phyloP scores from a whole-genome alignment of 305 asterid species.

The Striga hermonthica region DNA sequence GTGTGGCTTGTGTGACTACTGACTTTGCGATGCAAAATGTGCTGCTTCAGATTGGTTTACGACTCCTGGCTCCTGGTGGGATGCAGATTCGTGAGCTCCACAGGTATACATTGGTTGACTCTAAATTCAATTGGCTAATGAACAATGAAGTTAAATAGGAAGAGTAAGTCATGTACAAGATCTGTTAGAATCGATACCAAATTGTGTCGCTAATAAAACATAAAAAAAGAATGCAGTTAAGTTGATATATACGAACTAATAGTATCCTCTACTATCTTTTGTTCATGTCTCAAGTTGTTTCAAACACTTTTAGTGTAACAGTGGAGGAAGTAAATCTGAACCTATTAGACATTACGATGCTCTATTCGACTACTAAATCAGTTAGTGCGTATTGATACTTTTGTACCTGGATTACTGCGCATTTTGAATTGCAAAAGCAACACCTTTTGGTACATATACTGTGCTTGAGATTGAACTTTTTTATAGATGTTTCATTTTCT shows the following conservation, averaged over 20 bases:
- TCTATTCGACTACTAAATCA: neutral
- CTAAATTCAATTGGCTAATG: constrained; percentile 10
- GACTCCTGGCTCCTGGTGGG: constrained; percentile 97
- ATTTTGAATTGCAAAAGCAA: neutral
- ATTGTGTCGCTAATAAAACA: neutral
- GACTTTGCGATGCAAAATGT: constrained; percentile 99
- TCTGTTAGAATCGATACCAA: neutral
- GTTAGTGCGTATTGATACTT: neutral
- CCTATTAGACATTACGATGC: neutral
- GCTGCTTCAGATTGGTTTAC: constrained; percentile 91
- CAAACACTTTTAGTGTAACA: neutral
- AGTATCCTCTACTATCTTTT: neutral
- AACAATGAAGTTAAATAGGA: neutral
- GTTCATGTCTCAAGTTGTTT: neutral
- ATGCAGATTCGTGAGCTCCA: constrained; percentile 96
- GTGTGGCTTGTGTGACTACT: constrained; percentile 85
- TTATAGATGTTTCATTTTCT: neutral
- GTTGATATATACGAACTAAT: too few relatives aligned
- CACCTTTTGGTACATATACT: neutral
- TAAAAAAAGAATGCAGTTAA: neutral
- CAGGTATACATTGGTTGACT: constrained; percentile 44
- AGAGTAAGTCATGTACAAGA: neutral
- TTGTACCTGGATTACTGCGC: too few relatives aligned
- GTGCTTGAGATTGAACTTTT: too few relatives aligned
- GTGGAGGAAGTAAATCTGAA: neutral